Conservation (phyloP, 176 grass and related monocot species). For the Metroxylon sagu region DNA sequence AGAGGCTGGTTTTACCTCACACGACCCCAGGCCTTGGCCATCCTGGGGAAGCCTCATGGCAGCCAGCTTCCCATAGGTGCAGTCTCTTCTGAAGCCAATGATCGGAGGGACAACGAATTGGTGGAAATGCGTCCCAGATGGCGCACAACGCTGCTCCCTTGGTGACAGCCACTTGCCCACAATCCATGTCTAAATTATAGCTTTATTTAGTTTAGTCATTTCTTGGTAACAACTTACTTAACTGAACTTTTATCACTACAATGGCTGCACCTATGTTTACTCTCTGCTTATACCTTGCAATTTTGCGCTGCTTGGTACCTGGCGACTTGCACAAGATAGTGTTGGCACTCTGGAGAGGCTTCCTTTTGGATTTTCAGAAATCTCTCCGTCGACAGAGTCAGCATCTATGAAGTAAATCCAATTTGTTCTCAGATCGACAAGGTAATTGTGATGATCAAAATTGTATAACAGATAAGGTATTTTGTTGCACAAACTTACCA, state of each 20-base stretch:
- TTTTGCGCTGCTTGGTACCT: slow-evolving; percentile 72
- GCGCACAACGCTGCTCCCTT: slow-evolving; percentile 77
- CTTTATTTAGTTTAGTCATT: too few relatives aligned
- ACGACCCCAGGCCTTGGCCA: slow-evolving; percentile 59
- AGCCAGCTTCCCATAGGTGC: slow-evolving; percentile 79
- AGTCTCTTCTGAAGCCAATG: slow-evolving; percentile 72
- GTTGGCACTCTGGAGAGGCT: slow-evolving; percentile 55
- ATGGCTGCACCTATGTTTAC: too few relatives aligned
- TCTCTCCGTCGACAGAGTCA: slow-evolving; percentile 64
- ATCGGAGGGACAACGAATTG: slow-evolving; percentile 95
- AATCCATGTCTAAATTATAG: too few relatives aligned
- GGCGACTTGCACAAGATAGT: slow-evolving; percentile 73
- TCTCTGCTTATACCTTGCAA: slow-evolving; percentile 44
- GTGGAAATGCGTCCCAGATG: slow-evolving; percentile 85
- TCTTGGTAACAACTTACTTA: too few relatives aligned
- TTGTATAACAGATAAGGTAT: too few relatives aligned
- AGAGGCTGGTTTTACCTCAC: slow-evolving; percentile 39
- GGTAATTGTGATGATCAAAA: too few relatives aligned
- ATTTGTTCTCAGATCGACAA: not conserved
- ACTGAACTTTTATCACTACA: too few relatives aligned
- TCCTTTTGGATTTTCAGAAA: slow-evolving; percentile 73
- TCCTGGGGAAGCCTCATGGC: slow-evolving; percentile 94
- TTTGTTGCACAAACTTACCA: slow-evolving; percentile 25
- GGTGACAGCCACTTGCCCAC: slow-evolving; percentile 14
- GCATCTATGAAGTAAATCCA: slow-evolving; percentile 35